These are phyloP conservation scores for Epichloe scottii DNA, from an alignment of 2,329 filamentous ascomycete genomes.

Conservation along the genomic window DNA sequence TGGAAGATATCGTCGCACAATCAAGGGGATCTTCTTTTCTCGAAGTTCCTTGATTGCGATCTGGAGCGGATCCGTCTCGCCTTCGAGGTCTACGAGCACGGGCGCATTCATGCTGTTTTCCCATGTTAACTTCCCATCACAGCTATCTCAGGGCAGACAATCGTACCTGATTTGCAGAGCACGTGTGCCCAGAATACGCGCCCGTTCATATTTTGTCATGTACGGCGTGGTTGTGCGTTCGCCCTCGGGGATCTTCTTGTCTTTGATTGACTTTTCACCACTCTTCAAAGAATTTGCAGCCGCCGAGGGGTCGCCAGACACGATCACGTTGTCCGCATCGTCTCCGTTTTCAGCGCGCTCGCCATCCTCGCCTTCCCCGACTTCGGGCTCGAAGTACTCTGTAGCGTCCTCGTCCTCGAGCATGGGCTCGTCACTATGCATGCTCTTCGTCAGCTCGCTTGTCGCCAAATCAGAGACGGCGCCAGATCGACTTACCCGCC, in stretches of 20 bases:
- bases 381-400: slow-evolving; percentile 44
- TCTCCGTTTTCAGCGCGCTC: slow-evolving; percentile 39
- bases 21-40: slow-evolving; percentile 96
- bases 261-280: slow-evolving; percentile 45
- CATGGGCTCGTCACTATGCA: slow-evolving; percentile 52
- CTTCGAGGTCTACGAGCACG: slow-evolving; percentile 89
- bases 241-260: slow-evolving; percentile 85
- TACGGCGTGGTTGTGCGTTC: slow-evolving; percentile 89
- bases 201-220: slow-evolving; percentile 98
- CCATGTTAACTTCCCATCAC: slow-evolving; percentile 8
- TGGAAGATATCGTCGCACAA: slow-evolving; percentile 88
- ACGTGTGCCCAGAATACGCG: slow-evolving; percentile 82
- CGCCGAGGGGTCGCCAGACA: slow-evolving; percentile 50
- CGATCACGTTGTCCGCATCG: slow-evolving; percentile 46
- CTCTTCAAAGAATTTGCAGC: slow-evolving; percentile 40
- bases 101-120: slow-evolving; percentile 80
- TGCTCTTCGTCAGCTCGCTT: neutral
- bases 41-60: slow-evolving; percentile 95
- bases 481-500: slow-evolving; percentile 35
- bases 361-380: slow-evolving; percentile 38
- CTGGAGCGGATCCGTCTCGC: slow-evolving; percentile 92
- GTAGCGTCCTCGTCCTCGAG: slow-evolving; percentile 58
- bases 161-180: slow-evolving; percentile 88
- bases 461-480: neutral
- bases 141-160: slow-evolving; percentile 14